A percentile compares a stretch with the other conserved stretches of the same genome.
phyloP scores from a whole-genome alignment of 2,329 filamentous ascomycete species.

The Fusarium sarcochroum region DNA sequence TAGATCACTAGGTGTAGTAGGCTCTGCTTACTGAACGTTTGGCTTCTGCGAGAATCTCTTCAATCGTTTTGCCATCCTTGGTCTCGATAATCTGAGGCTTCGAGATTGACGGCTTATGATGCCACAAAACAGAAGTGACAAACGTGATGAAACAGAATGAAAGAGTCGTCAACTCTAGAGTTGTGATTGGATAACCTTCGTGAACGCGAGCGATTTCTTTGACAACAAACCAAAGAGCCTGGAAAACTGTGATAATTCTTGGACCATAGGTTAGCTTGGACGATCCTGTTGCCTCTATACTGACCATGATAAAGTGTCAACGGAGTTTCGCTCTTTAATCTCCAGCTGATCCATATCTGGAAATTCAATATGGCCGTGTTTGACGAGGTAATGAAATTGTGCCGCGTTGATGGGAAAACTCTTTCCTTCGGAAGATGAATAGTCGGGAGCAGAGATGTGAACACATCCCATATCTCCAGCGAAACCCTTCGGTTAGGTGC shows the following conservation, averaged over 20 bases:
- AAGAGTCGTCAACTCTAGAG: conserved; percentile 48
- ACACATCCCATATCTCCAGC: conserved; percentile 62
- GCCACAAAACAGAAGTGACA: conserved; percentile 38
- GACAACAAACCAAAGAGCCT: conserved; percentile 46
- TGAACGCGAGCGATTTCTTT: conserved; percentile 37
- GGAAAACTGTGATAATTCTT: conserved; percentile 44
- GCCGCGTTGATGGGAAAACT: conserved; percentile 56
- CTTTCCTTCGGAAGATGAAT: conserved; percentile 1
- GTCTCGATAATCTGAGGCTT: conserved; percentile 14
- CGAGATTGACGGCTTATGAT: conserved; percentile 39
- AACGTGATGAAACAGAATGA: conserved; percentile 47
- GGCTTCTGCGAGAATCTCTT: conserved; percentile 17
- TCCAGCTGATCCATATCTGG: conserved; percentile 43
- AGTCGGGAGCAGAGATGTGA: conserved; percentile 50
- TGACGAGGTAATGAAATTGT: conserved; percentile 51
- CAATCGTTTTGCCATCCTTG: conserved; percentile 23
- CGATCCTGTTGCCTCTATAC: not conserved
- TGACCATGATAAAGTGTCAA: conserved; percentile 49
- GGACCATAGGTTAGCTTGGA: not conserved
- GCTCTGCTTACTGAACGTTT: too few species aligned
- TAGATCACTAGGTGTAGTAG: too few species aligned
- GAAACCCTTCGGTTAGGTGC: conserved; percentile 2
- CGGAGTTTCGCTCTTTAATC: conserved; percentile 51
- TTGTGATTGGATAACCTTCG: conserved; percentile 43
- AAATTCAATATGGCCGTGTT: conserved; percentile 49